phyloP scores from a whole-genome alignment of 78 protist species.

The Monosiga brevicollis region DNA sequence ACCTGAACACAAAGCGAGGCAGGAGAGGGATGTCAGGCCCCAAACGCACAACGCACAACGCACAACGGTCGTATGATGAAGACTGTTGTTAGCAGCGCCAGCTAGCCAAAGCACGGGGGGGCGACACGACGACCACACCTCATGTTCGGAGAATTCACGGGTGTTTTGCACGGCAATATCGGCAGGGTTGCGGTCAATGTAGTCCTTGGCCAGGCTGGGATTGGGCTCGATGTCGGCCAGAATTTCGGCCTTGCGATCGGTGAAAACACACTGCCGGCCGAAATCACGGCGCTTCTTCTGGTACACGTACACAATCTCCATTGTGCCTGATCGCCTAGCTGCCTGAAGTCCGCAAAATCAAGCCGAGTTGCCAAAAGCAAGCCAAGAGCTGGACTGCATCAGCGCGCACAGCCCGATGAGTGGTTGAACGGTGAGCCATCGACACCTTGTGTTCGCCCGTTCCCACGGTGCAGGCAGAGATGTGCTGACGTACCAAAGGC shows the following conservation, averaged over 20 bases:
- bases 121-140: not conserved
- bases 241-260: not conserved
- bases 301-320: slow-evolving; percentile 15
- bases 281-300: slow-evolving; percentile 13
- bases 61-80: not conserved
- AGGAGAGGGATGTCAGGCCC: too few species aligned
- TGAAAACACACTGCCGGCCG: slow-evolving; percentile 1
- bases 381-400: too few species aligned
- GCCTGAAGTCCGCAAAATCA: too few species aligned
- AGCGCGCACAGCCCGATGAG: too few species aligned
- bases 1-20: slow-evolving; percentile 7
- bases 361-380: too few species aligned
- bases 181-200: slow-evolving; percentile 13
- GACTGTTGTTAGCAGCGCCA: not conserved
- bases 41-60: too few species aligned
- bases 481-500: too few species aligned
- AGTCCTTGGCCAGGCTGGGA: not conserved
- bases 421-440: too few species aligned
- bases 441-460: too few species aligned
- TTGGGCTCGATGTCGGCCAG: not conserved
- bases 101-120: not conserved
- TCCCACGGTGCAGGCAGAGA: too few species aligned
- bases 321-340: too few species aligned
- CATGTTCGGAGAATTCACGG: slow-evolving; percentile 33
- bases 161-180: slow-evolving; percentile 15